phyloP scores from a whole-genome alignment of 257 asterid genomes.

The Penstemon davidsonii region DNA sequence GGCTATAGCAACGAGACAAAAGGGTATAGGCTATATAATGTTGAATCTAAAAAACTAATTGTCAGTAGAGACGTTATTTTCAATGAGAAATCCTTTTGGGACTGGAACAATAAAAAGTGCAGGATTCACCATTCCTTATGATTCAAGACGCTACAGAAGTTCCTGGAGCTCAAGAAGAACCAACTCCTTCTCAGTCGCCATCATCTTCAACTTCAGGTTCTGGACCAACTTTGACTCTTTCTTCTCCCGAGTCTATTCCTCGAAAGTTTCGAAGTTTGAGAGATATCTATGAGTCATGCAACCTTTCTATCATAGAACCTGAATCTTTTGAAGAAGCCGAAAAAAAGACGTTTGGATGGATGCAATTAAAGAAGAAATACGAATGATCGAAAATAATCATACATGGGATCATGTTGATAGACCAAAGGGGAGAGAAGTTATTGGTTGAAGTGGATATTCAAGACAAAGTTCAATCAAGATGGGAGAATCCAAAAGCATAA shows the following conservation, averaged over 20 bases:
- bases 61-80: slow-evolving; percentile 2
- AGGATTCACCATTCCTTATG: neutral
- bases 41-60: neutral
- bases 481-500: neutral
- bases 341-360: neutral
- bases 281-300: no score
- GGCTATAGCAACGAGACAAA: neutral
- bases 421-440: neutral
- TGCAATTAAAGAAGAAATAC: neutral
- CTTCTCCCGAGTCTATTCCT: neutral
- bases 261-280: no score
- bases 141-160: neutral
- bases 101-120: neutral
- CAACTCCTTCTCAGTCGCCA: neutral
- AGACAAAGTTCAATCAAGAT: neutral
- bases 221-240: neutral
- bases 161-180: neutral
- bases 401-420: neutral
- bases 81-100: neutral
- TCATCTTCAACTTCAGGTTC: neutral
- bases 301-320: no score
- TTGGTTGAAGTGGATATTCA: neutral
- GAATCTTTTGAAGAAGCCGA: no score
- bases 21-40: neutral
- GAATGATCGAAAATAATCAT: neutral